Conservation (phyloP, 2,329 filamentous ascomycete genomes). For the Botrytis fragariae region DNA sequence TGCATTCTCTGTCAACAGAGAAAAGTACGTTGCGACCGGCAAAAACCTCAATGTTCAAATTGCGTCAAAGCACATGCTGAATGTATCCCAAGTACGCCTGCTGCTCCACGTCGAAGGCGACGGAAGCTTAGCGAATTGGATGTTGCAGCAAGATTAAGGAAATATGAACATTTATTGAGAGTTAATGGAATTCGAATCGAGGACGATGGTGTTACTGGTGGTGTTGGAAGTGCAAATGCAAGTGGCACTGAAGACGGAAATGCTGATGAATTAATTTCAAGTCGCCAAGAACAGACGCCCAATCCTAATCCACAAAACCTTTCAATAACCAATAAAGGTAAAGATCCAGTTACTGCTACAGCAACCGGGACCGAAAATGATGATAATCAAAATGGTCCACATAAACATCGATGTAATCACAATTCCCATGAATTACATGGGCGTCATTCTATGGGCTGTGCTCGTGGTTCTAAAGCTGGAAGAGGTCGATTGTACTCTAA, state of each 20-base stretch:
- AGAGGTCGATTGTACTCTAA: constrained; percentile 26
- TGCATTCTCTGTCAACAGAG: constrained; percentile 37
- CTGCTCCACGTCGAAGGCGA: constrained; percentile 31
- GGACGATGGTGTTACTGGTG: constrained; percentile 23
- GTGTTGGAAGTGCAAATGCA: constrained; percentile 3
- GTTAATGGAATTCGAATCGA: constrained; percentile 34
- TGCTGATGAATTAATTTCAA: background rate
- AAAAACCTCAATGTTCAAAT: constrained; percentile 36
- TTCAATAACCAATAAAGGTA: background rate
- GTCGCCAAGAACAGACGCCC: background rate
- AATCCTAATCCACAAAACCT: background rate
- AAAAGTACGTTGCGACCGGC: constrained; percentile 36
- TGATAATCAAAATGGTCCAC: background rate
- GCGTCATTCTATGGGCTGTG: background rate
- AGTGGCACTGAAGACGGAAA: background rate
- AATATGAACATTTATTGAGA: constrained; percentile 35
- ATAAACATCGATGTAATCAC: background rate
- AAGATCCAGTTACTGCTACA: background rate
- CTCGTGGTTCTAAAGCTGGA: constrained; percentile 7
- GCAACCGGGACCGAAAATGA: background rate
- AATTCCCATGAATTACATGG: background rate
- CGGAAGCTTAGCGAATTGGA: constrained; percentile 34
- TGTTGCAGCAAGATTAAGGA: constrained; percentile 29
- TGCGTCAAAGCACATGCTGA: constrained; percentile 35
- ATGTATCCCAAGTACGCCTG: constrained; percentile 33